Evolutionary conservation across 2,329 filamentous ascomycete species (phyloP).

Genomic region (Aureobasidium namibiae): DNA sequence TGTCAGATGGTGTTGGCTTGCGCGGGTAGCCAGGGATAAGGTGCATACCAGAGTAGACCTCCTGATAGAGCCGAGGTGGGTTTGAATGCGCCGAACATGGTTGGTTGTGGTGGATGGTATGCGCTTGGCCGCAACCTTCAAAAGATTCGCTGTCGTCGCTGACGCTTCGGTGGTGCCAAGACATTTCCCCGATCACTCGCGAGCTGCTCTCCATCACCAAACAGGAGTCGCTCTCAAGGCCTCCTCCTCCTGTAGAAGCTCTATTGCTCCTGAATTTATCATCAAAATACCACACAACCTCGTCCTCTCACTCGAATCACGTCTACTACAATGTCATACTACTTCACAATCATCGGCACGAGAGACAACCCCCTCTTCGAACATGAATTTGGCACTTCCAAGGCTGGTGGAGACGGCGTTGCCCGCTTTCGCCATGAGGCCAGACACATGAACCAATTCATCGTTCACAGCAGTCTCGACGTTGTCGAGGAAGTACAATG

Average conservation of each 20-base stretch:
- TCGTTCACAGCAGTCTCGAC: conserved; percentile 87
- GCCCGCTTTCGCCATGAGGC: conserved; percentile 82
- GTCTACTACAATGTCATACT: conserved; percentile 74
- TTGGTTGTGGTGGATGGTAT: conserved; percentile 19
- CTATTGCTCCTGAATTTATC: not conserved
- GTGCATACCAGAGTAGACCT: conserved; percentile 69
- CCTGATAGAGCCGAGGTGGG: conserved; percentile 66
- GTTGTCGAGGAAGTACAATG: conserved; percentile 96
- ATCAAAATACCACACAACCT: not conserved
- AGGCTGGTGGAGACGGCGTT: conserved; percentile 87
- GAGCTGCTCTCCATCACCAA: not conserved
- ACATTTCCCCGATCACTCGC: conserved; percentile 5
- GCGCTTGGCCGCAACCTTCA: not conserved
- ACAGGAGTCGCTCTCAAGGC: not conserved
- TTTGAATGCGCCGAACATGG: conserved; percentile 80
- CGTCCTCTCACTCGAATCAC: not conserved
- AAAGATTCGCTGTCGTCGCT: conserved; percentile 11
- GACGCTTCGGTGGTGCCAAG: conserved; percentile 18
- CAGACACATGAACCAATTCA: conserved; percentile 93
- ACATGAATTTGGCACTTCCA: conserved; percentile 93
- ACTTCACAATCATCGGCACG: conserved; percentile 93
- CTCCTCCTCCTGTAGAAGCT: too few relatives aligned
- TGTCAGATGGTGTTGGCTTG: not conserved
- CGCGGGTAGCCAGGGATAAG: not conserved
- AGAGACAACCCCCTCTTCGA: conserved; percentile 95